phyloP scores from a whole-genome alignment of 345 rosid genomes.

The Schrenkiella parvula region DNA sequence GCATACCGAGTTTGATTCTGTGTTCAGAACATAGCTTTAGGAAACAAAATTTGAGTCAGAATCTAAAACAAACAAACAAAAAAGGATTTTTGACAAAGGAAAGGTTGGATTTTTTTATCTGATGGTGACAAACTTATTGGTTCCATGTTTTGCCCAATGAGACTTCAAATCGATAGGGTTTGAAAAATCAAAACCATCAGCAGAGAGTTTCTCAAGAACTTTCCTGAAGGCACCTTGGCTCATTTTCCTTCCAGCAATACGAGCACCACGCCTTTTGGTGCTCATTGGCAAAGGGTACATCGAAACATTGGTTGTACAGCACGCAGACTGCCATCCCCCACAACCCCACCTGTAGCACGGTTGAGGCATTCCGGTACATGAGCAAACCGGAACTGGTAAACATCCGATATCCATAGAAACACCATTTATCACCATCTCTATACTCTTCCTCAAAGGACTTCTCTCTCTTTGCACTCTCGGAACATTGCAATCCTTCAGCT shows the following conservation, averaged over 20 bases:
- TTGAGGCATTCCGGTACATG: conserved; percentile 77
- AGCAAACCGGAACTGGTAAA: conserved; percentile 86
- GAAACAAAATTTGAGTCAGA: not conserved
- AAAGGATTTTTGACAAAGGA: not conserved
- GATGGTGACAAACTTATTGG: conserved; percentile 94
- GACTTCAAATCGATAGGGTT: conserved; percentile 82
- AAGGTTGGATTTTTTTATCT: conserved; percentile 39
- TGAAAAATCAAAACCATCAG: conserved; percentile 70
- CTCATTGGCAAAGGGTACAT: conserved; percentile 90
- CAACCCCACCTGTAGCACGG: conserved; percentile 95
- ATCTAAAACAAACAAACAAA: not conserved
- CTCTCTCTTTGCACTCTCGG: conserved; percentile 37
- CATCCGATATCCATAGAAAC: conserved; percentile 77
- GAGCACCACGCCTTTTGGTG: conserved; percentile 79
- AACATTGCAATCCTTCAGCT: conserved; percentile 58
- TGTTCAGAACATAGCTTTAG: not conserved
- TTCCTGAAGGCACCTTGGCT: conserved; percentile 95
- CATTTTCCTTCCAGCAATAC: conserved; percentile 96
- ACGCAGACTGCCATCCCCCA: conserved; percentile 98
- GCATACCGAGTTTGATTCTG: conserved; percentile 5
- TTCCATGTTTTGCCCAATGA: conserved; percentile 97
- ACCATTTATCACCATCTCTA: conserved; percentile 79
- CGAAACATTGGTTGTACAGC: conserved; percentile 85
- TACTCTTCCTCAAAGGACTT: conserved; percentile 68
- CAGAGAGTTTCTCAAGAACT: conserved; percentile 90